Conservation (phyloP, 768 basidiomycete genomes). For the Boletus patriciae region DNA sequence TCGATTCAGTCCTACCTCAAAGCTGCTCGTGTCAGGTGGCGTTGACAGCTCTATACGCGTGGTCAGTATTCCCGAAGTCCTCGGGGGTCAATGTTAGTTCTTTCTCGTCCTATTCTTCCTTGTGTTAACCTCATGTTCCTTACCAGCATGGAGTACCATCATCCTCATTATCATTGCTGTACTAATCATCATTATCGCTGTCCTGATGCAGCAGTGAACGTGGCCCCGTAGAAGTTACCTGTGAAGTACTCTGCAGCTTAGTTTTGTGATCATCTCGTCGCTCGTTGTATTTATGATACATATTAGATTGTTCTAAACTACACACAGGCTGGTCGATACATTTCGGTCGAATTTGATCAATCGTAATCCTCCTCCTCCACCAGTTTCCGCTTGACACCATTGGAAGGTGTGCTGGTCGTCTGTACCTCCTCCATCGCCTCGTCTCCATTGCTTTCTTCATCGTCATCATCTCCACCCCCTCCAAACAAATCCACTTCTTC, state of each 20-base stretch:
- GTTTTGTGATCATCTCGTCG: not conserved
- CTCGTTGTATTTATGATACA: constrained; percentile 29
- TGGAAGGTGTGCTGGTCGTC: constrained; percentile 49
- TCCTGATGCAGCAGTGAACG: constrained; percentile 36
- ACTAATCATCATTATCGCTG: constrained; percentile 43
- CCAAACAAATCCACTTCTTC: constrained; percentile 77
- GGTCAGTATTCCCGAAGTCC: constrained; percentile 63
- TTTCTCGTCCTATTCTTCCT: constrained; percentile 23
- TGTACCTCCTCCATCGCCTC: constrained; percentile 82
- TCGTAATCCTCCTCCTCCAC: constrained; percentile 90
- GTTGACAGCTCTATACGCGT: constrained; percentile 87
- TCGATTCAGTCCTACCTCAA: constrained; percentile 81
- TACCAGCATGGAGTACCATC: constrained; percentile 40
- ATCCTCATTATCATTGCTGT: constrained; percentile 45
- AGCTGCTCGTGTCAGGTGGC: constrained; percentile 83
- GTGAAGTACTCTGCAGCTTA: not conserved
- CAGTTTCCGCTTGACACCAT: constrained; percentile 74
- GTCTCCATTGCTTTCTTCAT: constrained; percentile 53
- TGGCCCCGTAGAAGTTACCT: not conserved
- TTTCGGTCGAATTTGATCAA: constrained; percentile 30
- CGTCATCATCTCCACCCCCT: constrained; percentile 71
- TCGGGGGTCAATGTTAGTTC: constrained; percentile 54
- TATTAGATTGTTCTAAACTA: constrained; percentile 27
- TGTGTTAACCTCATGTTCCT: constrained; percentile 29
- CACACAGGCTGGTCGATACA: constrained; percentile 3